Evolutionary conservation across 2,329 filamentous ascomycete genomes (phyloP).

Genomic region (Leptographium radiaticola): DNA sequence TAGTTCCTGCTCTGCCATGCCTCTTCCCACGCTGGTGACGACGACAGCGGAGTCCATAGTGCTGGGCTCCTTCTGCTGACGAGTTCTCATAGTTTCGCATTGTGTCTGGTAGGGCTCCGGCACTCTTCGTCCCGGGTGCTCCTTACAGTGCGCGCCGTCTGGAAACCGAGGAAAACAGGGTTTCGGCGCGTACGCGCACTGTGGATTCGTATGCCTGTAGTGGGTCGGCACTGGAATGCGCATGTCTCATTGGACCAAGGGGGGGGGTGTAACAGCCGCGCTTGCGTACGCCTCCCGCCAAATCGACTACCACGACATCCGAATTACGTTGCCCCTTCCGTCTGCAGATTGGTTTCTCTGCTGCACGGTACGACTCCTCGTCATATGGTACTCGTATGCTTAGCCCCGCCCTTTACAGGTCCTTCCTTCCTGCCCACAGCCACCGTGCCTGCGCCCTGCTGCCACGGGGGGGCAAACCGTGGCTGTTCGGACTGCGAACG

Average conservation of each 20-base stretch:
- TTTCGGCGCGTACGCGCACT: background rate
- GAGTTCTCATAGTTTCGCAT: background rate
- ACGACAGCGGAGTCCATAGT: background rate
- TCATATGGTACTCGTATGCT: too few relatives aligned
- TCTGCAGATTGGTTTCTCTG: background rate
- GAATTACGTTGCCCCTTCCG: background rate
- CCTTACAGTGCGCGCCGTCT: background rate
- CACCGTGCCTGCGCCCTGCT: too few relatives aligned
- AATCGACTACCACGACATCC: background rate
- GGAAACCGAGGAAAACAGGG: background rate
- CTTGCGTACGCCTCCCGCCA: background rate
- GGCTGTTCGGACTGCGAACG: too few relatives aligned
- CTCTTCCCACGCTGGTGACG: background rate
- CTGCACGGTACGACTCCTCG: too few relatives aligned
- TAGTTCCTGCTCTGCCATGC: background rate
- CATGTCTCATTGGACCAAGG: background rate
- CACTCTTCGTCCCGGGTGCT: background rate
- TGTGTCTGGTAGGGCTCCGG: background rate
- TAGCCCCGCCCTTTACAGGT: too few relatives aligned
- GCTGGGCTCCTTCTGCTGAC: background rate
- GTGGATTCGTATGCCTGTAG: constrained; percentile 4
- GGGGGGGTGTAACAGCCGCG: background rate
- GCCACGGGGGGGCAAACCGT: too few relatives aligned
- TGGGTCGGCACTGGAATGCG: background rate
- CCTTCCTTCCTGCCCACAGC: too few relatives aligned